These are phyloP conservation scores for Pisolithus albus DNA, from an alignment of 768 basidiomycete species.

Conservation along the genomic window DNA sequence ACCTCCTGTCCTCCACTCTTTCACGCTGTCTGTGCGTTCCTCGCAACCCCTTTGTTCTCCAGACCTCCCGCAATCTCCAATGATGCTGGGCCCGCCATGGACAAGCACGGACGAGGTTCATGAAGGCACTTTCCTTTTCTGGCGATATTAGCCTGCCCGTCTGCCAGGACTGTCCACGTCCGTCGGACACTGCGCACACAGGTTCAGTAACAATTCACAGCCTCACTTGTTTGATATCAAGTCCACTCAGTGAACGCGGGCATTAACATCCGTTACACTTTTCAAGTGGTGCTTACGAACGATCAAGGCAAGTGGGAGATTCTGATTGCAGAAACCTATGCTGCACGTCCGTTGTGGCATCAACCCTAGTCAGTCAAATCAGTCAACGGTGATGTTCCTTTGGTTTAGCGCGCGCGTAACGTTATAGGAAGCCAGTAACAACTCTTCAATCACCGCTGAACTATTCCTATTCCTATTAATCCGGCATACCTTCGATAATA, in stretches of 20 bases:
- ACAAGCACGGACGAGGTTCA: slow-evolving; percentile 2
- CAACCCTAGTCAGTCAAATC: not conserved
- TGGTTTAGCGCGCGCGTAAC: too few relatives aligned
- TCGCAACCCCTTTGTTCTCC: slow-evolving; percentile 2
- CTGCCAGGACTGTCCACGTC: too few relatives aligned
- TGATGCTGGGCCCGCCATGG: slow-evolving; percentile 11
- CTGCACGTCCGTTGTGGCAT: not conserved
- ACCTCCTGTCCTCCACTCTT: slow-evolving; percentile 32
- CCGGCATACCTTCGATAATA: not conserved
- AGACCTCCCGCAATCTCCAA: slow-evolving; percentile 2
- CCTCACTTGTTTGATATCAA: too few relatives aligned
- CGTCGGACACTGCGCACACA: too few relatives aligned
- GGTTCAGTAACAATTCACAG: too few relatives aligned
- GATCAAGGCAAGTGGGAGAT: not conserved
- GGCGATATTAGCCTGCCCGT: too few relatives aligned
- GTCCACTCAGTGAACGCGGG: too few relatives aligned
- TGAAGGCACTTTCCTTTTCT: not conserved
- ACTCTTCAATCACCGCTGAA: not conserved
- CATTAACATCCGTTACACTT: not conserved
- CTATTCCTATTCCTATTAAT: not conserved
- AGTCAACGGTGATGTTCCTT: not conserved
- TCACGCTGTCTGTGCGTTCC: slow-evolving; percentile 5
- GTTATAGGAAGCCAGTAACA: too few relatives aligned
- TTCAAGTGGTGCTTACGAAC: not conserved
- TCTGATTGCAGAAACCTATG: not conserved